Percentiles rank a stretch among this genome's conserved stretches.
phyloP scores from a whole-genome alignment of 106 monocot species.

The Ottelia alismoides region DNA sequence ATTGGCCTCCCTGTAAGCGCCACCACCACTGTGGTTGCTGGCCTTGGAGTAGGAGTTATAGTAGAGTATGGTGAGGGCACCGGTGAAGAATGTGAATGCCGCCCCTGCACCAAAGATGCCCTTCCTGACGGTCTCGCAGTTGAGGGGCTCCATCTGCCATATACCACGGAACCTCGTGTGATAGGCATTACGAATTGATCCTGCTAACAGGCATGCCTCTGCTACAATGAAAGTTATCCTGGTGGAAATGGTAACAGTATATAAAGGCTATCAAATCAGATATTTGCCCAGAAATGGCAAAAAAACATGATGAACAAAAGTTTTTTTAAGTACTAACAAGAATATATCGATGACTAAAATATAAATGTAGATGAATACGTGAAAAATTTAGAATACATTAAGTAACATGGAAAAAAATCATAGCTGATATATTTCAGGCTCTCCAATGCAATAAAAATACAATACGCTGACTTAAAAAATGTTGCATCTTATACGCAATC shows the following conservation, averaged over 20 bases:
- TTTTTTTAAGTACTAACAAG: neutral
- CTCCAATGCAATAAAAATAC: too few species aligned
- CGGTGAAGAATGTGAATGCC: conserved; percentile 70
- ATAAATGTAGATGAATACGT: too few species aligned
- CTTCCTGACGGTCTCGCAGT: conserved; percentile 52
- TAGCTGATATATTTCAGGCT: too few species aligned
- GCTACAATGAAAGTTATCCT: conserved; percentile 73
- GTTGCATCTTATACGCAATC: too few species aligned
- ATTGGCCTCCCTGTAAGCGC: conserved; percentile 15
- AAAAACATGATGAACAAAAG: too few species aligned
- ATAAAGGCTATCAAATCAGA: too few species aligned
- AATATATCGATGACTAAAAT: neutral
- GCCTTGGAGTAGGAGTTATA: conserved; percentile 48
- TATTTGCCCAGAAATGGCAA: too few species aligned
- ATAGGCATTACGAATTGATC: conserved; percentile 57
- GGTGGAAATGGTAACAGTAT: too few species aligned
- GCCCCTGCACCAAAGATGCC: conserved; percentile 71
- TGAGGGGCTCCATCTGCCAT: conserved; percentile 9
- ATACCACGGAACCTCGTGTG: conserved; percentile 45
- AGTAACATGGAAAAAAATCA: too few species aligned
- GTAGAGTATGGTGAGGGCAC: conserved; percentile 43
- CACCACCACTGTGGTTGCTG: conserved; percentile 5
- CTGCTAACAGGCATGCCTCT: conserved; percentile 68
- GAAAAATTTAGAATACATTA: too few species aligned
- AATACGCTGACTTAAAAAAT: too few species aligned